Evolutionary conservation across 805 yeast genomes (phyloP).

Genomic region (Metschnikowia picachoensis): DNA sequence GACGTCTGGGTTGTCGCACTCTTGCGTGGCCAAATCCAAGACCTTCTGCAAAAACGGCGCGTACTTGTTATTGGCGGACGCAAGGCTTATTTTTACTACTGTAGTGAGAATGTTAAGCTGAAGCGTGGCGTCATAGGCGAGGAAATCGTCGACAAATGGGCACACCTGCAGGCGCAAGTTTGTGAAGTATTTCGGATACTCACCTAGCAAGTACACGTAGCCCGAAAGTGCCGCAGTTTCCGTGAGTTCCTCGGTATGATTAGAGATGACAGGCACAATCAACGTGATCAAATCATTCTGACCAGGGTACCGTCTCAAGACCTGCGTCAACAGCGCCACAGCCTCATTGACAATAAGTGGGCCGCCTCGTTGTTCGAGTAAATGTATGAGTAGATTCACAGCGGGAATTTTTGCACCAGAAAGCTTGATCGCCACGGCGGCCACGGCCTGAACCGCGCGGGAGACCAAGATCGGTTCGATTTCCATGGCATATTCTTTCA

Average conservation of each 20-base stretch:
- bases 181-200: conserved; percentile 60
- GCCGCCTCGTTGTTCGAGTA: conserved; percentile 58
- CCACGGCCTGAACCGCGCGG: conserved; percentile 62
- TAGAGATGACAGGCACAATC: conserved; percentile 51
- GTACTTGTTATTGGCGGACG: conserved; percentile 20
- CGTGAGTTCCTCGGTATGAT: conserved; percentile 44
- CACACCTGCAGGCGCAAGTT: conserved; percentile 45
- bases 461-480: conserved; percentile 76
- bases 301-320: conserved; percentile 63
- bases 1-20: conserved; percentile 69
- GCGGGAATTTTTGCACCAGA: conserved; percentile 52
- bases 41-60: conserved; percentile 51
- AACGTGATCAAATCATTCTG: conserved; percentile 46
- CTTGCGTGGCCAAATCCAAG: conserved; percentile 59
- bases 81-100: conserved; percentile 52
- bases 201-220: conserved; percentile 70
- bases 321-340: conserved; percentile 57
- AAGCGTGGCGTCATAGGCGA: conserved; percentile 55
- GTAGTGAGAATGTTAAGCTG: conserved; percentile 60
- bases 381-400: conserved; percentile 54
- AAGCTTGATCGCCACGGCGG: conserved; percentile 67
- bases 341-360: conserved; percentile 60
- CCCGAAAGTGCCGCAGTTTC: conserved; percentile 52
- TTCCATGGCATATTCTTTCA: conserved; percentile 80
- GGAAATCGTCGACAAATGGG: conserved; percentile 47